Conservation (phyloP, 1,284 basidiomycete species). For the Ganoderma lucidum region DNA sequence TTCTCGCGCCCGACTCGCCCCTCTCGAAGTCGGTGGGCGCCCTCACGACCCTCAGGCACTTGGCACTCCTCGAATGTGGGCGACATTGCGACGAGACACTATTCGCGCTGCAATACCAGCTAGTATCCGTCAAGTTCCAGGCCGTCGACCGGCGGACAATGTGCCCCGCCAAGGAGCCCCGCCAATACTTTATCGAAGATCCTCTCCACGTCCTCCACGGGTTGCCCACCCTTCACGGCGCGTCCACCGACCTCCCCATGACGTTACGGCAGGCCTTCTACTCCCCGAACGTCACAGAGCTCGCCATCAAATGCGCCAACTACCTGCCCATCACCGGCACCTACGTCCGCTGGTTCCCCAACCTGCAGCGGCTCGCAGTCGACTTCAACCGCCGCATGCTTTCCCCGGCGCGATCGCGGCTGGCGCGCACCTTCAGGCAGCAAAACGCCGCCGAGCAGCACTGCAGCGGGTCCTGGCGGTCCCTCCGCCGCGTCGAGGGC, state of each 20-base stretch:
- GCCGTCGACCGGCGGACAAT: background rate
- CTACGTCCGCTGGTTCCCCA: conserved; percentile 1
- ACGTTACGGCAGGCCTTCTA: background rate
- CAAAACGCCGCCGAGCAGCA: background rate
- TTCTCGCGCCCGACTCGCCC: background rate
- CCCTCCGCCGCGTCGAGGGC: background rate
- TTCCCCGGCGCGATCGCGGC: background rate
- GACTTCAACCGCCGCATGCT: background rate
- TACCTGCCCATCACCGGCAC: background rate
- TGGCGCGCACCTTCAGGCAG: background rate
- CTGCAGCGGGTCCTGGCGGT: background rate
- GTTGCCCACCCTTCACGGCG: background rate
- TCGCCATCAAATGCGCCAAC: background rate
- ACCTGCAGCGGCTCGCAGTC: background rate
- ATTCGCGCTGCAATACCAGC: background rate
- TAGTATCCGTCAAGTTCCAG: background rate
- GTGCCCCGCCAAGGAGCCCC: background rate
- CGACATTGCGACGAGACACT: background rate
- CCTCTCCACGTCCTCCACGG: background rate
- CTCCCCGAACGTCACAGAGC: background rate
- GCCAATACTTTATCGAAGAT: background rate
- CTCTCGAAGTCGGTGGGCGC: background rate
- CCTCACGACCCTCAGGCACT: background rate
- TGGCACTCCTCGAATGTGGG: background rate
- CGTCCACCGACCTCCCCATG: too few species aligned